A percentile compares a stretch with the other conserved stretches of the same genome.
phyloP scores from a whole-genome alignment of 1,284 basidiomycete genomes.

The Austroboletus olivaceoglutinosus region DNA sequence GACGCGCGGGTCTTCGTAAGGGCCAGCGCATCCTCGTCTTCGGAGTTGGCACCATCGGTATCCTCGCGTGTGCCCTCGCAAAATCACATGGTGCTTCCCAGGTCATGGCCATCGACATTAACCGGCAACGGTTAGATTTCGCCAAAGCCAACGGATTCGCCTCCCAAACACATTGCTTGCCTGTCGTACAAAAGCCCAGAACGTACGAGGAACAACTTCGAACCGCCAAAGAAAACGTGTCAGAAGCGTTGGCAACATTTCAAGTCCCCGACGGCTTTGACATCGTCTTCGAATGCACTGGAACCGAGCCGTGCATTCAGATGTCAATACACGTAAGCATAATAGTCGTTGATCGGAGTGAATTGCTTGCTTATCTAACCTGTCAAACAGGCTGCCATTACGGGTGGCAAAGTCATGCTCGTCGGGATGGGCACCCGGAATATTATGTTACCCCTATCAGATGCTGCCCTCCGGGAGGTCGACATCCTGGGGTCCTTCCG shows the following conservation, averaged over 20 bases:
- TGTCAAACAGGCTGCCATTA: constrained; percentile 61
- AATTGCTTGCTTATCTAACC: constrained; percentile 11
- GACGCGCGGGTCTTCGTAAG: constrained; percentile 58
- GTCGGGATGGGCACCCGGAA: constrained; percentile 94
- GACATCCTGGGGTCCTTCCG: constrained; percentile 92
- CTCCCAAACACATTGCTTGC: constrained; percentile 67
- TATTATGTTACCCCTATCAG: constrained; percentile 78
- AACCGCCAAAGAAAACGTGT: constrained; percentile 60
- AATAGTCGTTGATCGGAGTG: constrained; percentile 12
- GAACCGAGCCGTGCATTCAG: constrained; percentile 88
- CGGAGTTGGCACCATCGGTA: constrained; percentile 90
- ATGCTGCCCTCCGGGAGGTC: constrained; percentile 85
- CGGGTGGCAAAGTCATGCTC: constrained; percentile 88
- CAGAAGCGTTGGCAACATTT: constrained; percentile 55
- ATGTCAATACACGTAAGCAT: constrained; percentile 77
- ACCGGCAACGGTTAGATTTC: constrained; percentile 76
- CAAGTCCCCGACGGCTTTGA: constrained; percentile 80
- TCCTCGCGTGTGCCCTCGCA: constrained; percentile 81
- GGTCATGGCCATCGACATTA: constrained; percentile 84
- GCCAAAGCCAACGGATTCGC: constrained; percentile 75
- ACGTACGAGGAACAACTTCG: constrained; percentile 65
- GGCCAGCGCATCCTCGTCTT: constrained; percentile 81
- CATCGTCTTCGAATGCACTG: constrained; percentile 92
- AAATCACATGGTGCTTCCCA: constrained; percentile 67
- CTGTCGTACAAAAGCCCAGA: constrained; percentile 46